Evolutionary conservation across 1,284 basidiomycete species (phyloP), one percentile per base, ranked within the genome.

Genomic region (Porodaedalea pini): DNA sequence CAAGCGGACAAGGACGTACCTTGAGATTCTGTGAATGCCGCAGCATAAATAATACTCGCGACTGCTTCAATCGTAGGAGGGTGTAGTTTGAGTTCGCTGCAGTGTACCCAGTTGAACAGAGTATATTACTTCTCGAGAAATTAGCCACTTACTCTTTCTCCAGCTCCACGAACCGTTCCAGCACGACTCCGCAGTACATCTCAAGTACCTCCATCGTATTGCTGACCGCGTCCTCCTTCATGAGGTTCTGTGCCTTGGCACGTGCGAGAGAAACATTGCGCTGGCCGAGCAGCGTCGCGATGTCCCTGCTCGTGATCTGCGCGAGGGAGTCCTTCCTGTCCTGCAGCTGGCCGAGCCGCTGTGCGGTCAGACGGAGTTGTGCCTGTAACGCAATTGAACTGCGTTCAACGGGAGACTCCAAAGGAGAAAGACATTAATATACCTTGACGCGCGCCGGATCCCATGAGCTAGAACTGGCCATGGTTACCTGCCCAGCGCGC

Each of bases 321-420:
- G 77, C 78, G 65, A 82, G 76, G 0, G 85, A 81, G 62, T 89
- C 85, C 61, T 83, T 79, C 66, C 79, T 82, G 63, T 84, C 81
- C 64, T 87, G 85, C 19, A 88, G 68, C 64, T 88, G 86, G 19
- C 83, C 84, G 45, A 90, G 74, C 47, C 78, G 76, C 63, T 86
- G 83, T 44, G 81, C 79, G 5, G 87, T 78, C 29, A 80, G 73
- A 58, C 83, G 78, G 43, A 90, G 73, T 61, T 86, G 81, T 19
- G 76, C 71, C 88, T 90, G 60, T 48, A 60, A 27, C 40, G 11
- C 4, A n/a, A 52, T 52, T 56, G 17, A 15, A 44, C 27, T 27
- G 32, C 11, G 27, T 47, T 10, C 47, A 31, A 32, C 21, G 23
- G 17, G 45, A 13, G 0, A 15, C 25, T 11, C 11, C 4, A n/a